phyloP scores from a whole-genome alignment of 768 basidiomycete genomes.

The Suillus subluteus region DNA sequence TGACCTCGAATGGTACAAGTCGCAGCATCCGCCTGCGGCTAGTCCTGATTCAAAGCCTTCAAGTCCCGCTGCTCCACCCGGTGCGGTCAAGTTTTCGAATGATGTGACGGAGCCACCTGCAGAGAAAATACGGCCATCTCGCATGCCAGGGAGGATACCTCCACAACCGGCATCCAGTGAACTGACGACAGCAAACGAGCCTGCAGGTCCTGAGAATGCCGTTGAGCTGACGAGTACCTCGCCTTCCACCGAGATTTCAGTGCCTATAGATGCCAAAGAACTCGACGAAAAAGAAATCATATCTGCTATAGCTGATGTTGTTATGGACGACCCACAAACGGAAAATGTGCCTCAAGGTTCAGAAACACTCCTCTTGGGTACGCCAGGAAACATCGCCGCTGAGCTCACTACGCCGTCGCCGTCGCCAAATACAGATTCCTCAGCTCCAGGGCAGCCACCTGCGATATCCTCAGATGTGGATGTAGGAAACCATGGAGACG shows the following conservation, averaged over 20 bases:
- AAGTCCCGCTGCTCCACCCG: not conserved
- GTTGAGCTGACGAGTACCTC: not conserved
- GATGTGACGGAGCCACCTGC: not conserved
- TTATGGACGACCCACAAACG: not conserved
- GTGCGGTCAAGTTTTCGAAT: too few species aligned
- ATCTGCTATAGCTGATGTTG: not conserved
- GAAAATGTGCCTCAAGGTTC: not conserved
- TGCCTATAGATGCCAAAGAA: not conserved
- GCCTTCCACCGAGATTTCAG: not conserved
- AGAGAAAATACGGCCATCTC: constrained; percentile 5
- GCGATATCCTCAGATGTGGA: not conserved
- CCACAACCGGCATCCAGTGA: constrained; percentile 1
- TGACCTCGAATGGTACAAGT: constrained; percentile 35
- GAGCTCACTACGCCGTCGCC: not conserved
- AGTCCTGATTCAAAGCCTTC: not conserved
- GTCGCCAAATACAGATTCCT: not conserved
- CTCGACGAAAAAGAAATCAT: not conserved
- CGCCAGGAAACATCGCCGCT: not conserved
- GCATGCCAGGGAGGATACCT: constrained; percentile 4
- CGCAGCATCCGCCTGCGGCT: constrained; percentile 14
- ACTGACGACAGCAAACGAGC: not conserved
- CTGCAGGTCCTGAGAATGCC: not conserved
- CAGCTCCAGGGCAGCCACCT: not conserved
- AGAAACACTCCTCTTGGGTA: not conserved
- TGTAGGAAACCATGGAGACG: not conserved